Evolutionary conservation across 495 filamentous ascomycete genomes (phyloP), one percentile per base, ranked within the genome.

Genomic region (Penicillium herquei): DNA sequence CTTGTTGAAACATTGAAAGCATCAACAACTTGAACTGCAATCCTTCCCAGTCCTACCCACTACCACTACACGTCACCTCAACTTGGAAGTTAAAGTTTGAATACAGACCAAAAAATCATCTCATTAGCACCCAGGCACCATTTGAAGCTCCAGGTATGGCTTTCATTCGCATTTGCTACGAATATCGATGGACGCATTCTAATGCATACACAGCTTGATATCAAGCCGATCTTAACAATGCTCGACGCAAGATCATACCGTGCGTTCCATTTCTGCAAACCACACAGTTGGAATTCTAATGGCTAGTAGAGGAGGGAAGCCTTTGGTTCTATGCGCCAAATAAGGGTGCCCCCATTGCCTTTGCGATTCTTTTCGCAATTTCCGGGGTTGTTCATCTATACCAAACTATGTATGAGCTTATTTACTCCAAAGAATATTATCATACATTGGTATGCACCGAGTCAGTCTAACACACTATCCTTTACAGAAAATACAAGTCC

Each of bases 241-340:
- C 49, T 56, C 33, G 53, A 53, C 26, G 14, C 42, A 39, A 53
- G 58, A 1, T 53, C 58, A 32, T 61, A 62, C 45, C 59, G 59
- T 62, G 9, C 53, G 59, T 56, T 14, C 2, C 39, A 40, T 13
- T 10, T 7, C 14, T 43, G 8, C 16, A 14, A 54, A 37, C 10
- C 0, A 34, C 39, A n/a, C 13, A 3, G 26, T 12, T n/a, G 17
- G 7, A 40, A 26, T 16, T 54, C 44, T 58, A 67, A 42, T 69
- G 41, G 9, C 41, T n/a, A 17, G 11, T 26, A 77, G 74, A 76
- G 50, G 63, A 71, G 16, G 70, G 69, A 14, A 88, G 83, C 61
- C 64, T 84, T 39, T 91, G 82, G 80, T 84, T 83, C 66, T 91
- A 90, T 70, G 86, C 84, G 14, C 88, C 88, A 0, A 90, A 88